phyloP scores from a whole-genome alignment of 441 rosid genomes.

The Theobroma grandiflorum region DNA sequence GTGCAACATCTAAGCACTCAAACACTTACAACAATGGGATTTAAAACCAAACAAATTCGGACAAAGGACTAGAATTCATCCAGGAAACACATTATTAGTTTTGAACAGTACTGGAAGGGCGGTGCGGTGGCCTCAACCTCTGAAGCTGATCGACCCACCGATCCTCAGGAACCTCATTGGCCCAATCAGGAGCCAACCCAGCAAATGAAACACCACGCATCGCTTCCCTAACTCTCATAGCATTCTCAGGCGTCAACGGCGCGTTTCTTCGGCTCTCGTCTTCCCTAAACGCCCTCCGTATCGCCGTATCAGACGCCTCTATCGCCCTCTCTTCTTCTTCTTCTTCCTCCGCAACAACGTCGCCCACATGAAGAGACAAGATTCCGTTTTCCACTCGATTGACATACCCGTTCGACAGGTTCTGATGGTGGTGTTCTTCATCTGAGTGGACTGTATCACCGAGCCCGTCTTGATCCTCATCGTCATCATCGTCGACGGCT shows the following conservation, averaged over 20 bases:
- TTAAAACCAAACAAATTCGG: background rate
- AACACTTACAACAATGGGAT: background rate
- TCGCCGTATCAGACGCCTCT: slow-evolving; percentile 51
- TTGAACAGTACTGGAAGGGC: slow-evolving; percentile 24
- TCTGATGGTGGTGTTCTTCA: slow-evolving; percentile 34
- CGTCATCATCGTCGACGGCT: slow-evolving; percentile 48
- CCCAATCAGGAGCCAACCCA: slow-evolving; percentile 84
- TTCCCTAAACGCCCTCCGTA: slow-evolving; percentile 66
- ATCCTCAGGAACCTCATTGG: slow-evolving; percentile 61
- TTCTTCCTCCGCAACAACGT: slow-evolving; percentile 44
- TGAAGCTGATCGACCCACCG: slow-evolving; percentile 77
- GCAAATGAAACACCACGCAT: slow-evolving; percentile 81
- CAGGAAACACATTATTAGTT: slow-evolving; percentile 18
- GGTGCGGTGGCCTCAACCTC: slow-evolving; percentile 47
- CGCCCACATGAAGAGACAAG: slow-evolving; percentile 54
- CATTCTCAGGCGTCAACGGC: slow-evolving; percentile 69
- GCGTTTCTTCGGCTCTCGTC: slow-evolving; percentile 79
- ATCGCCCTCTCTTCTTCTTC: slow-evolving; percentile 44
- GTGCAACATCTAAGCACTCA: background rate
- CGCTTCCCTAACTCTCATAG: slow-evolving; percentile 76
- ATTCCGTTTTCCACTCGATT: slow-evolving; percentile 49
- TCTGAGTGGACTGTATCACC: slow-evolving; percentile 41
- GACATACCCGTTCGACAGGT: slow-evolving; percentile 54
- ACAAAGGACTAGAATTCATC: background rate
- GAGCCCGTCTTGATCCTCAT: slow-evolving; percentile 21